Base-by-base conservation (phyloP, 2,329 filamentous ascomycete genomes). In the Aspergillus transmontanensis region DNA sequence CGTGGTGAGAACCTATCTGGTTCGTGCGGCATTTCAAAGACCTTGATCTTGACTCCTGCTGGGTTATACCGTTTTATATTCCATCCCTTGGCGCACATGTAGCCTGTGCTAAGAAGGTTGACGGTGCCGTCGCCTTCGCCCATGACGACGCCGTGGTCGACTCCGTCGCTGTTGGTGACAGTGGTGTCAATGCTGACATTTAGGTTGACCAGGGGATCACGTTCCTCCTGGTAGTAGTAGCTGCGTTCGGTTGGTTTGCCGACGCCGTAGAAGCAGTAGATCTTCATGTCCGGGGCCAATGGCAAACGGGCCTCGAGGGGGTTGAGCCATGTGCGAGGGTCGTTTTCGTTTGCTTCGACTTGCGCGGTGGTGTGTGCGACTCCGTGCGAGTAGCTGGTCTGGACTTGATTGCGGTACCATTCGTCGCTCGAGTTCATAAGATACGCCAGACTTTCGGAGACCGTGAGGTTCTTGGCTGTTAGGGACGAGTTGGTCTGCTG, bases 71-170 rank as follows among this genome's bases (percentile, higher is more conserved):
- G 86, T 78, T 93, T 93, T 78, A 97, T 91, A 62, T 89, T 89
- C 95, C 95, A 99, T 3, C 95, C 95, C 71, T 90, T 93, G 70
- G 93, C 90, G 77, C 95, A 99, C 95, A 99, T 98, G 76, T 98
- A 99, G 2, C 94, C 95, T 0, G 89, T 88, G 70, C 91, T 96
- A 12, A 99, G 80, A n/a, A 99, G 79, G 68, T 94, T 96, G 48
- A 99, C 95, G 0, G 95, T 99, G 1, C 95, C 95, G 71, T 99
- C 95, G 4, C 95, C 95, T 77, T 98, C 95, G 43, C 94, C 94
- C 84, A 97, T 90, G 39, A 96, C 85, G n/a, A 99, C 93, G 28
- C 95, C 95, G 68, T 91, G 95, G 74, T 99, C 94, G 5, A 86
- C 78, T 21, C 73, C 69, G 23, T 80, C 77, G 23, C 77, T 78